A percentile compares a stretch with the other conserved stretches of the same genome.
These are phyloP conservation scores for Psilocybe cubensis DNA, from an alignment of 768 basidiomycete genomes.

Conservation along the genomic window DNA sequence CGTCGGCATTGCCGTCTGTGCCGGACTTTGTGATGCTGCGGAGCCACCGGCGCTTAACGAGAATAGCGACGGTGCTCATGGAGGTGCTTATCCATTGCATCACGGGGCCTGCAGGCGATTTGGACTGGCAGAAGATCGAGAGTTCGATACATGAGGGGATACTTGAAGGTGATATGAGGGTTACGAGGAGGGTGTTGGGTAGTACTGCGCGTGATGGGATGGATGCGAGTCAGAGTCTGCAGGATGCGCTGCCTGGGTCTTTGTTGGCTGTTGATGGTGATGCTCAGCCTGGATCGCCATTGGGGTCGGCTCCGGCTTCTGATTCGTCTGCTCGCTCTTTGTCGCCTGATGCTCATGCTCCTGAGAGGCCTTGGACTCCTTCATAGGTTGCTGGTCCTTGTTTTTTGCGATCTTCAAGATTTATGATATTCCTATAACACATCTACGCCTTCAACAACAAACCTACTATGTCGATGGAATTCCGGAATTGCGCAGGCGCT, in stretches of 20 bases:
- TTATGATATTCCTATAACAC: too few relatives aligned
- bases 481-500: too few relatives aligned
- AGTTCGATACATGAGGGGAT: neutral
- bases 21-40: neutral
- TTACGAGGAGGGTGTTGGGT: neutral
- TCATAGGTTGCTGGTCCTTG: neutral
- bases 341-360: neutral
- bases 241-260: too few relatives aligned
- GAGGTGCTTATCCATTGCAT: neutral
- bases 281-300: too few relatives aligned
- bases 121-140: neutral
- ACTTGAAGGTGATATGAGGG: neutral
- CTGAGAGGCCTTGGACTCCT: conserved; percentile 2
- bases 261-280: too few relatives aligned
- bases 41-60: neutral
- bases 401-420: too few relatives aligned
- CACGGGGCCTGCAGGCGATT: neutral
- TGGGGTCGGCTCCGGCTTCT: too few relatives aligned
- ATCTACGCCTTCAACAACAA: too few relatives aligned
- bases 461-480: too few relatives aligned
- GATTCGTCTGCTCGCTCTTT: too few relatives aligned
- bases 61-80: neutral
- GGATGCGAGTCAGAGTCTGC: too few relatives aligned
- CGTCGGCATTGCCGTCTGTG: neutral
- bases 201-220: too few relatives aligned